Base-by-base conservation (phyloP, 73 alveolate species). In the Loxodes magnus region DNA sequence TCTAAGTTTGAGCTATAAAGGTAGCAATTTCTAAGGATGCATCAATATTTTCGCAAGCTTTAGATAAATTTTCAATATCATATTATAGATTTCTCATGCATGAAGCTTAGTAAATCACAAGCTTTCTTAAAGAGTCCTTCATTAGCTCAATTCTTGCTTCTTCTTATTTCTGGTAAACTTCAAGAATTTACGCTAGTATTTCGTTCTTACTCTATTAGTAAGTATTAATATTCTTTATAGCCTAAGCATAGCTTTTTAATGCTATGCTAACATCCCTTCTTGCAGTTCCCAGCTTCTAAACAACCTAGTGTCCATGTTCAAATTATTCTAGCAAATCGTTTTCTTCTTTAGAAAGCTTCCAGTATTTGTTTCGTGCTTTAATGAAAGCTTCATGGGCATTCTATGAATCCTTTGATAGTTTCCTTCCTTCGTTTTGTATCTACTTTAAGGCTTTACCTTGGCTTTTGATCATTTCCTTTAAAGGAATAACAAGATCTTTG, bases 111-210 rank as follows among this genome's bases (percentile, higher is more conserved):
- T 51, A 51, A 23, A 51, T 19, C 7, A 51, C 65, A 14, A 51
- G 28, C 28, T 41, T 29, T 12, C 61, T 29, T 2, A 41, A 16
- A 12, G 66, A 51, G 70, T 51, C 65, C 51, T 51, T 51, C 56
- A 29, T 35, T n/a, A 19, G n/a, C 20, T 51, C 64, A n/a, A 29
- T 2, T 14, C 65, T 10, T 24, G 27, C 34, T 31, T 51, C 65
- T 51, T 51, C 64, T 35, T 35, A 31, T 24, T 51, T 51, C 20
- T 51, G 65, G 34, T 46, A 46, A 22, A 46, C 34, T 46, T 46
- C 59, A 7, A 46, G 39, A 10, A 46, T 46, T 19, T 10, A 25
- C 9, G 52, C 50, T 41, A 46, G 22, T 10, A 46, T 12, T 25
- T 46, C 59, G n/a, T 20, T 10, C 3, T 21, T 25, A 0, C 26